Evolutionary conservation across 2,329 filamentous ascomycete genomes (phyloP), one percentile per base, ranked within the genome.

Genomic region (Aspergillus fijiensis): DNA sequence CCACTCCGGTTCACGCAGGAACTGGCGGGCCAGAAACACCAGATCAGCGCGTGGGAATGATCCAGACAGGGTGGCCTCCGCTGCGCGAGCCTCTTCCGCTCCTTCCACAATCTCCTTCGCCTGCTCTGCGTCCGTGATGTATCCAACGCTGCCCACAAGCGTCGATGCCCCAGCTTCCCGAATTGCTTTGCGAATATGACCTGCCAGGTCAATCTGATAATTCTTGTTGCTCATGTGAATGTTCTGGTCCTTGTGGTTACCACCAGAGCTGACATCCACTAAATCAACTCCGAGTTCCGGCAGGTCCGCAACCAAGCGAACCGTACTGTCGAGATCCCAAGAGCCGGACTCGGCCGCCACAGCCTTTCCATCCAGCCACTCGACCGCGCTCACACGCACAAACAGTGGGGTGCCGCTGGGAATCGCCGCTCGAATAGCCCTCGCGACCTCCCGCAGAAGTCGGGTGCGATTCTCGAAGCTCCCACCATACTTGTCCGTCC

Each of bases 371-470:
- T 91, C 87, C 0, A 93, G 80, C 87, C 88, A 92, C 70, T 93
- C 90, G 0, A 86, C 87, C 0, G 86, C 88, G 55, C 84, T 87
- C 68, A 93, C 85, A 12, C 90, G 84, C 12, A 90, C 78, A 67
- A 92, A 87, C 0, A 93, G 77, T 0, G 90, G 90, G 84, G 89
- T 91, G 0, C 76, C 75, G 5, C 84, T 77, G 0, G 89, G 89
- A 0, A 92, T 87, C 0, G 79, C 82, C 1, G 77, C 77, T 5
- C 91, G 82, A 0, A 85, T 80, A 3, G 84, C 76, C 2, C 87
- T 83, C 1, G 86, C 82, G 2, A 89, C 71, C 72, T 95, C 91
- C 2, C 90, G 77, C 0, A 85, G 81, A 3, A 95, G 72, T 0
- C 90, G 84, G 0, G 79, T 83, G 31, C 90, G 84, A 75, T 93